Percentiles rank a stretch among this genome's conserved stretches.
Conservation (phyloP, 805 yeast genomes). For the Starmerella khaoyaiensis region DNA sequence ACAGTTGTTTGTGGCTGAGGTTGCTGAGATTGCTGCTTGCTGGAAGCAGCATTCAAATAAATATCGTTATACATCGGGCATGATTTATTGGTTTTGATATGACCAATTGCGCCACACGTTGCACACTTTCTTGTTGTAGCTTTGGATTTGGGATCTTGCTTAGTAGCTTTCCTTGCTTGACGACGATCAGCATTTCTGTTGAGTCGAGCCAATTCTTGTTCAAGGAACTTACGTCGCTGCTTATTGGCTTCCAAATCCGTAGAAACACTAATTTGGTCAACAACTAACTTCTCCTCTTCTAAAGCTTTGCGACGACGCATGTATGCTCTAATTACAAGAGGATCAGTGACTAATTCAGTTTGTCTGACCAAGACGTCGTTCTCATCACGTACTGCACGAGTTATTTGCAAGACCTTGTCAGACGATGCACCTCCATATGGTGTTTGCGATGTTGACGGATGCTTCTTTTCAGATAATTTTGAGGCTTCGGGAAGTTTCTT, state of each 20-base stretch:
- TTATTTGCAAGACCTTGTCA: slow-evolving; percentile 42
- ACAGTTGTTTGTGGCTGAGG: not conserved
- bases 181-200: slow-evolving; percentile 63
- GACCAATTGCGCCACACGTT: slow-evolving; percentile 91
- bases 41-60: slow-evolving; percentile 20
- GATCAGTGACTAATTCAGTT: slow-evolving; percentile 68
- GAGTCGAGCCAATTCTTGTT: slow-evolving; percentile 70
- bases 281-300: slow-evolving; percentile 51
- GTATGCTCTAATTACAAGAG: slow-evolving; percentile 76
- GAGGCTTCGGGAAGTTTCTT: slow-evolving; percentile 25
- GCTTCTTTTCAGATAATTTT: slow-evolving; percentile 7
- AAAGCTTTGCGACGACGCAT: slow-evolving; percentile 54
- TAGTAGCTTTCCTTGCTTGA: slow-evolving; percentile 42
- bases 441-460: too few species aligned
- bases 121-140: slow-evolving; percentile 75
- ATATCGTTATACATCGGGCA: slow-evolving; percentile 73
- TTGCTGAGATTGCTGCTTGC: slow-evolving; percentile 13
- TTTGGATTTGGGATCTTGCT: slow-evolving; percentile 53
- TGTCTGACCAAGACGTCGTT: slow-evolving; percentile 77
- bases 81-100: slow-evolving; percentile 77
- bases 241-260: slow-evolving; percentile 74
- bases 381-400: slow-evolving; percentile 67
- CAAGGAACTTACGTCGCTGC: slow-evolving; percentile 60
- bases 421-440: not conserved
- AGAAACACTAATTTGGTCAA: slow-evolving; percentile 62